Base-by-base conservation (phyloP, 140 eudicot species). In the Cichorium intybus region DNA sequence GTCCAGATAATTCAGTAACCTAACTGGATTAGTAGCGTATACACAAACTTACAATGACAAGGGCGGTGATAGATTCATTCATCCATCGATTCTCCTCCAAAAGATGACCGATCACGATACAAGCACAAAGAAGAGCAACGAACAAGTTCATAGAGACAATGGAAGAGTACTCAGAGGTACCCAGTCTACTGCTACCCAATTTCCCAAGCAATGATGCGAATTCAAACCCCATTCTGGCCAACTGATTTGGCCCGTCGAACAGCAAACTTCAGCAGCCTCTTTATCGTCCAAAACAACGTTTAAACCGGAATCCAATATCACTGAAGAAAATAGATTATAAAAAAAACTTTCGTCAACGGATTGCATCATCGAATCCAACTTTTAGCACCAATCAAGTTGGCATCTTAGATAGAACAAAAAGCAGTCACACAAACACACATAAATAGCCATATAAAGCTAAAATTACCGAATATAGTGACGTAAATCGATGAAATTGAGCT, bases 1-100 rank as follows among this genome's bases (percentile, higher is more conserved):
- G 23, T 26, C 7, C 16, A 15, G 8, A 29, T 37, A 45, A 24
- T 68, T 27, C 35, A 22, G 18, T 11, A 51, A 53, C 29, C 24
- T 2, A 0, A 4, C 18, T 4, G 56, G 18, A 41, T 16, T 56
- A 28, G 6, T 31, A 29, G 14, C 63, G 28, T 2, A 58, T 6
- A 29, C 11, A 43, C 23, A 59, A 0, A 77, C 95, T 86, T 56
- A 86, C 95, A 5, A 86, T 73, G 2, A 75, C 16, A 64, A 86
- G 84, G 3, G 95, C 89, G 1, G 89, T 86, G 45, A 82, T 86
- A 16, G 95, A 86, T 55, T 86, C 95, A 24, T 86, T 86, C 86
- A 86, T 78, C 95, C 95, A 86, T 14, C 79, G 74, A 64, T 77
- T 86, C 76, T 86, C 89, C 74, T 86, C 95, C 29, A 82, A 74